Percentiles rank a stretch among this genome's conserved stretches.
Conservation (phyloP, 257 asterid genomes). For the Plantago ovata region DNA sequence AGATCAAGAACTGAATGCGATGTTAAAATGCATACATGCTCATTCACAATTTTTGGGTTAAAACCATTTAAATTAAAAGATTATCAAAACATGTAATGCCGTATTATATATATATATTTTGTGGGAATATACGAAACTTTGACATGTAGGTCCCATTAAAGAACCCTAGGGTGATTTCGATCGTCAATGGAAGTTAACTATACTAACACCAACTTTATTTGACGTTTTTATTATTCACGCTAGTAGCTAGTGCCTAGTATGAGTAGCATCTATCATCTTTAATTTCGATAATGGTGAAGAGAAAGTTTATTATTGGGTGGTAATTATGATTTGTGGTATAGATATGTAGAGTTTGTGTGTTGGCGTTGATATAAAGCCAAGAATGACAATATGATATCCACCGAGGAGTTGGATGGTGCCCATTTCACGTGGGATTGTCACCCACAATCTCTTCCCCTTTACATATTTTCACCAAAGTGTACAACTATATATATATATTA, state of each 20-base stretch:
- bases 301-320: conserved; percentile 21
- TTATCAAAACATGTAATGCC: too few species aligned
- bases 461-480: neutral
- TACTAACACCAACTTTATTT: conserved; percentile 33
- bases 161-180: conserved; percentile 26
- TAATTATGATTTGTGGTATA: conserved; percentile 28
- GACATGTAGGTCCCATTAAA: too few species aligned
- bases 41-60: too few species aligned
- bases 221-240: conserved; percentile 24
- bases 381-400: conserved; percentile 49
- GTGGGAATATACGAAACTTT: too few species aligned
- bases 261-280: conserved; percentile 16
- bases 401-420: conserved; percentile 41
- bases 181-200: conserved; percentile 57
- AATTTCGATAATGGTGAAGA: conserved; percentile 22
- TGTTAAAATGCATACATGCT: too few species aligned
- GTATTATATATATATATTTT: too few species aligned
- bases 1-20: too few species aligned
- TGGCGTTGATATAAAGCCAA: conserved; percentile 95
- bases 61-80: too few species aligned
- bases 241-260: conserved; percentile 10
- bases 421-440: conserved; percentile 61
- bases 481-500: neutral
- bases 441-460: conserved; percentile 25
- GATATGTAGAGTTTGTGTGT: conserved; percentile 53